Conservation (phyloP, 192 early-diverging fungal genomes). For the Dissophora ornata region DNA sequence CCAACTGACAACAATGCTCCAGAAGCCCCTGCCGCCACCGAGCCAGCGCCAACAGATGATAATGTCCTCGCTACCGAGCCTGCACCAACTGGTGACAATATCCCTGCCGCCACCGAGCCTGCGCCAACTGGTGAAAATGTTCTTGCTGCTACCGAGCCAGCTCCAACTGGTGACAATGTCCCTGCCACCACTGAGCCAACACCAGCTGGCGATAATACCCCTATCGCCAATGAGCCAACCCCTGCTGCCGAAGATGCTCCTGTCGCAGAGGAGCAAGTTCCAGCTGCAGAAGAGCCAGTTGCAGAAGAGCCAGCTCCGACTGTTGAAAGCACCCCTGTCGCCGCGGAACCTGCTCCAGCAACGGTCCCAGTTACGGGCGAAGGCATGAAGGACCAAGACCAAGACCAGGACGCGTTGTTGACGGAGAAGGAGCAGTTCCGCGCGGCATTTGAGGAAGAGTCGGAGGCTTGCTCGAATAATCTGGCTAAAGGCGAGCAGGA, state of each 20-base stretch:
- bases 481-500: constrained; percentile 34
- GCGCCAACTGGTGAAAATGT: not conserved
- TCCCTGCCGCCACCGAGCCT: not conserved
- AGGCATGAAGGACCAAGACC: too few species aligned
- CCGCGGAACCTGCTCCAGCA: too few species aligned
- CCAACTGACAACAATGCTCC: not conserved
- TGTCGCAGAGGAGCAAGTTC: too few species aligned
- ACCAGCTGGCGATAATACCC: too few species aligned
- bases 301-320: not conserved
- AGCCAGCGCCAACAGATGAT: not conserved
- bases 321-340: not conserved
- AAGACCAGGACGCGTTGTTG: not conserved
- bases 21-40: not conserved
- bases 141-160: too few species aligned
- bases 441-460: constrained; percentile 25
- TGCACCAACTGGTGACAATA: not conserved
- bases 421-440: constrained; percentile 19
- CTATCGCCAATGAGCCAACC: not conserved
- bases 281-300: too few species aligned
- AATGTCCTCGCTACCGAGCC: too few species aligned
- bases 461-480: constrained; percentile 16
- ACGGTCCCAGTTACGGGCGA: too few species aligned
- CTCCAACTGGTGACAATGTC: not conserved
- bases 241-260: too few species aligned
- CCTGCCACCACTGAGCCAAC: not conserved